phyloP scores from a whole-genome alignment of 176 grass and related monocot genomes.

The Oryza meyeriana region DNA sequence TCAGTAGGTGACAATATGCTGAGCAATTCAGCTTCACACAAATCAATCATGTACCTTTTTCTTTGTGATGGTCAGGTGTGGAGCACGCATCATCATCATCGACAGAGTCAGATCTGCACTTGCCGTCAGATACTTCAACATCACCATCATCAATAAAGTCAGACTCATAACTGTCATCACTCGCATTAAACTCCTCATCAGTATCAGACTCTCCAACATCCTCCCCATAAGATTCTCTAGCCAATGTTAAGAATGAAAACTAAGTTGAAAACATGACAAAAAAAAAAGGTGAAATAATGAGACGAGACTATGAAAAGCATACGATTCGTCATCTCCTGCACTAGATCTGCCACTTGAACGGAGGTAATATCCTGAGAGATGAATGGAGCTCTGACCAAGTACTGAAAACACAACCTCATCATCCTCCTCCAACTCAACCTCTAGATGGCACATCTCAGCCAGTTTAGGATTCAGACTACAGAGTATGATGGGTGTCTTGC shows the following conservation, averaged over 20 bases:
- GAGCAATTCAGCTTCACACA: neutral
- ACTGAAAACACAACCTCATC: conserved; percentile 88
- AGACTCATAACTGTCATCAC: conserved; percentile 89
- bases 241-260: conserved; percentile 30
- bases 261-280: neutral
- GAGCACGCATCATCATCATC: conserved; percentile 54
- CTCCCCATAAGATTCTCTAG: conserved; percentile 86
- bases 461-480: conserved; percentile 62
- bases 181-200: conserved; percentile 45
- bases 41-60: conserved; percentile 37
- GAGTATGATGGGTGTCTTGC: conserved; percentile 65
- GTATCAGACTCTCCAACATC: conserved; percentile 75
- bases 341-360: neutral
- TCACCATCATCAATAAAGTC: conserved; percentile 94
- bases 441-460: conserved; percentile 66
- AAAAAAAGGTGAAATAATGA: neutral
- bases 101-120: conserved; percentile 57
- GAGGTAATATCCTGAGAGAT: conserved; percentile 72
- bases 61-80: conserved; percentile 18
- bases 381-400: conserved; percentile 61
- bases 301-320: conserved; percentile 43
- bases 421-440: conserved; percentile 88
- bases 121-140: conserved; percentile 24
- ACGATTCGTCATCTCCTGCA: conserved; percentile 52
- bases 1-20: neutral